phyloP scores from a whole-genome alignment of 306 rosid species.

The Gastrolobium villosum region DNA sequence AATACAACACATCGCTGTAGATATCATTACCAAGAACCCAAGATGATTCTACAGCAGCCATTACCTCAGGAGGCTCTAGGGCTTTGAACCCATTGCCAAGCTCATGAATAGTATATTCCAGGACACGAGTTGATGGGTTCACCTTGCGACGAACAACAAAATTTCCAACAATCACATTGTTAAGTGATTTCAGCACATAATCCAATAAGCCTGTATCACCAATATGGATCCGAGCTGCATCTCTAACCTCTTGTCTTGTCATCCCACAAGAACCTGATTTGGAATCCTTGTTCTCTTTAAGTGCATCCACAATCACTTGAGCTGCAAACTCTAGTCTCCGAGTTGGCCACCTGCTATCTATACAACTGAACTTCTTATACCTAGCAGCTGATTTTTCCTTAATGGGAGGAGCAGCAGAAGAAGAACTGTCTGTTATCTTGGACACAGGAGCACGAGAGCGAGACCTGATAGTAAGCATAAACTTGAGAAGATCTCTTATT shows the following conservation, averaged over 20 bases:
- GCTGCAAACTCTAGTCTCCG: conserved; percentile 73
- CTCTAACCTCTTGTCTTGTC: too few relatives aligned
- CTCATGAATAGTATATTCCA: conserved; percentile 73
- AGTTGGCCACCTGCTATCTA: conserved; percentile 85
- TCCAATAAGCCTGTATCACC: too few relatives aligned
- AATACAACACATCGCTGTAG: conserved; percentile 53
- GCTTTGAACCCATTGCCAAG: conserved; percentile 39
- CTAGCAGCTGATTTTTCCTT: conserved; percentile 57
- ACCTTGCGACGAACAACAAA: conserved; percentile 27
- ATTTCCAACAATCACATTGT: too few relatives aligned
- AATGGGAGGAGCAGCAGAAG: conserved; percentile 20
- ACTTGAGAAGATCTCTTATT: too few relatives aligned
- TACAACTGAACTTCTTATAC: conserved; percentile 52
- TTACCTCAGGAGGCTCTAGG: conserved; percentile 9
- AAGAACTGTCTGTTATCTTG: conserved; percentile 30
- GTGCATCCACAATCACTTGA: too few relatives aligned
- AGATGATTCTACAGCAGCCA: conserved; percentile 33
- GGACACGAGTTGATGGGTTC: conserved; percentile 64
- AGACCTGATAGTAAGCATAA: conserved; percentile 48
- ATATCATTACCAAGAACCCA: conserved; percentile 26
- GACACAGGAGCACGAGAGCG: conserved; percentile 32
- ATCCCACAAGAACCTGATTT: too few relatives aligned
- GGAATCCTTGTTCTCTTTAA: too few relatives aligned
- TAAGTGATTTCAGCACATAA: too few relatives aligned
- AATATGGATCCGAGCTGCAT: too few relatives aligned